A percentile compares a stretch with the other conserved stretches of the same genome.
Evolutionary conservation across 2,329 filamentous ascomycete genomes (phyloP).

Genomic region (Fusarium chaquense): DNA sequence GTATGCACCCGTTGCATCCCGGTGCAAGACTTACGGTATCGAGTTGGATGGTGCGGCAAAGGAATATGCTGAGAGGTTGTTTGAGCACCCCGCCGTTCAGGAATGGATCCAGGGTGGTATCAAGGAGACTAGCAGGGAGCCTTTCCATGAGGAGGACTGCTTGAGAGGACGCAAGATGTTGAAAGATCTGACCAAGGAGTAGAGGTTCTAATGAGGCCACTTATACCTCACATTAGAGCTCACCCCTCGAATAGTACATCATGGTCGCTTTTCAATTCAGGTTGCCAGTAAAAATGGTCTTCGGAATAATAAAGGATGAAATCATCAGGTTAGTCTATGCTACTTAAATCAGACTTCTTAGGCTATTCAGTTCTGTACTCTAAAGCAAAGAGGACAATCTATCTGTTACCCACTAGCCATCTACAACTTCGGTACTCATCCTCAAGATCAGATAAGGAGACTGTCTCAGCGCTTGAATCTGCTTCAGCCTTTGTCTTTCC

Average conservation of each 20-base stretch:
- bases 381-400: too few species aligned
- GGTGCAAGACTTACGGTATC: constrained; percentile 55
- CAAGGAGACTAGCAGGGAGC: constrained; percentile 54
- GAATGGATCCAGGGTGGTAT: constrained; percentile 56
- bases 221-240: accelerated
- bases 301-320: too few species aligned
- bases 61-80: constrained; percentile 53
- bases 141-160: constrained; percentile 53
- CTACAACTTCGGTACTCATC: too few species aligned
- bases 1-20: constrained; percentile 57
- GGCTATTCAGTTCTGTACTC: too few species aligned
- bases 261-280: too few species aligned
- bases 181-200: constrained; percentile 43
- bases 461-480: too few species aligned
- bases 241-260: accelerated
- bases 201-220: accelerated
- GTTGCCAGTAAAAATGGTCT: too few species aligned
- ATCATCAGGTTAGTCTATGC: too few species aligned
- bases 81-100: constrained; percentile 52
- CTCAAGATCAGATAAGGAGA: too few species aligned
- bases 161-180: constrained; percentile 51
- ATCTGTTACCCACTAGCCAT: too few species aligned
- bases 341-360: too few species aligned
- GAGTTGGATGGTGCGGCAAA: constrained; percentile 47
- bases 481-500: too few species aligned